phyloP scores from a whole-genome alignment of 768 basidiomycete genomes.

The Heimioporus sp. region DNA sequence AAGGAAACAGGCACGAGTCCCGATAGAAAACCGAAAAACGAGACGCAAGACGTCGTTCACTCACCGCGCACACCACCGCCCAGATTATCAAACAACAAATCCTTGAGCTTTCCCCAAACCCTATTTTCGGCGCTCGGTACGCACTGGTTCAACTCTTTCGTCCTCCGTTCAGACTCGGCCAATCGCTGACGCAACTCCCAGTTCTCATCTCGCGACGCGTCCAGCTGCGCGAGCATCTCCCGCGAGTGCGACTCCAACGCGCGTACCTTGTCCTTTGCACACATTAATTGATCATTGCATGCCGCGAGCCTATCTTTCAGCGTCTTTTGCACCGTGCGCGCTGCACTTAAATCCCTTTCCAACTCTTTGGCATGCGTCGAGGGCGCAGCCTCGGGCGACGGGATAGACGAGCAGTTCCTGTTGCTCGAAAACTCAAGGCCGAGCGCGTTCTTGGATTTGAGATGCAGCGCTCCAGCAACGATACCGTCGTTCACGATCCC shows the following conservation, averaged over 20 bases:
- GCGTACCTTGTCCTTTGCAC: conserved; percentile 13
- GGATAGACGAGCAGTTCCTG: neutral
- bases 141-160: conserved; percentile 15
- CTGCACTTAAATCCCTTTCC: conserved; percentile 23
- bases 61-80: conserved; percentile 16
- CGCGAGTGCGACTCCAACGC: conserved; percentile 23
- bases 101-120: conserved; percentile 29
- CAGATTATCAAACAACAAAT: conserved; percentile 29
- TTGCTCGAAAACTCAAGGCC: conserved; percentile 25
- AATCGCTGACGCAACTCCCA: conserved; percentile 23
- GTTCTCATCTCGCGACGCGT: conserved; percentile 19
- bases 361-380: conserved; percentile 17
- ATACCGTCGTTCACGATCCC: conserved; percentile 23
- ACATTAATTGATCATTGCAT: conserved; percentile 13
- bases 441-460: conserved; percentile 18
- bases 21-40: conserved; percentile 4
- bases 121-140: conserved; percentile 15
- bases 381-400: neutral
- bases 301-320: conserved; percentile 19
- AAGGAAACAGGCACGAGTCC: conserved; percentile 1
- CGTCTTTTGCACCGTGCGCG: conserved; percentile 11
- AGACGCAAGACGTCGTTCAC: conserved; percentile 8
- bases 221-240: conserved; percentile 16
- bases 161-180: conserved; percentile 20
- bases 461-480: conserved; percentile 13